Percentiles rank a stretch among this genome's conserved stretches.
These are phyloP conservation scores for Sindora glabra DNA, from an alignment of 306 rosid species.

Conservation along the genomic window DNA sequence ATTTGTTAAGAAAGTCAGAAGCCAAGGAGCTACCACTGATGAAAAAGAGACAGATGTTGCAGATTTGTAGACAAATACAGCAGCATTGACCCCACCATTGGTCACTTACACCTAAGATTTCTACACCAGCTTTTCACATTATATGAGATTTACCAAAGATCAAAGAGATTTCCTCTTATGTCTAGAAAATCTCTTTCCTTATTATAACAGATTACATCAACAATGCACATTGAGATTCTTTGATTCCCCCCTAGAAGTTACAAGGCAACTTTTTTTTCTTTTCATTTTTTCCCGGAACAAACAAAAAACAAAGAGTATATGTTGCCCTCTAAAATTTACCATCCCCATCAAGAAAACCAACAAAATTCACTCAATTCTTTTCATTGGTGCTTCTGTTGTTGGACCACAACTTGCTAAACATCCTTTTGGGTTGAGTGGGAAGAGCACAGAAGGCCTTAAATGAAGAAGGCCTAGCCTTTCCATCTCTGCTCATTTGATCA, in stretches of 20 bases:
- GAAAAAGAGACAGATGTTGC: slow-evolving; percentile 44
- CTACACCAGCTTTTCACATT: slow-evolving; percentile 31
- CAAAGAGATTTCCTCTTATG: slow-evolving; percentile 33
- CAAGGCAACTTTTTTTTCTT: no score
- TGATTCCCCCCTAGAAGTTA: slow-evolving; percentile 53
- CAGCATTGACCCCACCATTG: slow-evolving; percentile 49
- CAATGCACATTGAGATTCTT: slow-evolving; percentile 63
- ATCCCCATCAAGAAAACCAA: slow-evolving; percentile 22
- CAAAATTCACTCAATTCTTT: slow-evolving; percentile 59
- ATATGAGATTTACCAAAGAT: slow-evolving; percentile 31
- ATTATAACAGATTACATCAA: slow-evolving; percentile 60
- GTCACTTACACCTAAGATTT: slow-evolving; percentile 57
- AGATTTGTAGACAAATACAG: slow-evolving; percentile 52
- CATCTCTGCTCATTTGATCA: slow-evolving; percentile 35
- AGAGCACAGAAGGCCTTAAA: slow-evolving; percentile 57
- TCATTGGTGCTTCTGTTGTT: slow-evolving; percentile 56
- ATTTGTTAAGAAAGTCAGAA: slow-evolving; percentile 31
- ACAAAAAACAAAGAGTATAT: slow-evolving; percentile 32
- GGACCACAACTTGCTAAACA: slow-evolving; percentile 88
- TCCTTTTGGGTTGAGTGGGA: slow-evolving; percentile 78
- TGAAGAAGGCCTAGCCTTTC: slow-evolving; percentile 49
- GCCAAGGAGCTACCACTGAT: slow-evolving; percentile 33
- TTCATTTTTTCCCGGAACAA: slow-evolving; percentile 13
- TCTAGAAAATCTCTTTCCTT: slow-evolving; percentile 45
- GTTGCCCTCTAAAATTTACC: slow-evolving; percentile 46